Base-by-base conservation (phyloP, 2,329 filamentous ascomycete genomes). In the Lachnum nothofagi region DNA sequence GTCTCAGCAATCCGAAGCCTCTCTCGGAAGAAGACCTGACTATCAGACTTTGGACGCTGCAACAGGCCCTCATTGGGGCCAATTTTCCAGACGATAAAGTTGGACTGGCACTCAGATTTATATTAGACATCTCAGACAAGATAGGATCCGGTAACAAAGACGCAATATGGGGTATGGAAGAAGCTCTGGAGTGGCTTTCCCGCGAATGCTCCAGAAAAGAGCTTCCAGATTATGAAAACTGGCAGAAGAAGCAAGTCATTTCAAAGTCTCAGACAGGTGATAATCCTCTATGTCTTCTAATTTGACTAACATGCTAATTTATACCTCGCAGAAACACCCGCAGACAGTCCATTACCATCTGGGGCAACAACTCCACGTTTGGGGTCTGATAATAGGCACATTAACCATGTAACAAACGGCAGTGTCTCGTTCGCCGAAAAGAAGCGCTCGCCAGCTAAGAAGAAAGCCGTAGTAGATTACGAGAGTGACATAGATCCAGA, bases 171-270 rank as follows among this genome's bases (percentile, higher is more conserved):
- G 90, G 91, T 8, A 71, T 97, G 29, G 85, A 94, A 53, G 91
- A 95, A 68, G 83, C 87, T 22, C 67, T 98, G 17, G 88, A 96
- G 60, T 95, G 90, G 88, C 76, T 97, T 46, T 88, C 89, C n/a
- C 73, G 88, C 56, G 80, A 93, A 63, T 88, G 85, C 59, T 70
- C 76, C 12, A 70, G 75, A 54, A 78, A 82, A 1, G 84, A 91
- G 59, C 73, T 91, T 29, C 86, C 86, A 5, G 76, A 81, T 40
- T 94, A 93, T 65, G 82, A 86, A 17, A 75, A 73, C 48, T 70
- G 65, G 44, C 56, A 62, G 37, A 53, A 61, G 22, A 64, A 60
- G 48, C 42, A 39, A 22, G 44, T 35, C 9, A 31, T 60, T 17
- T 44, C 57, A 19, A 66, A 63, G 40, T 60, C 60, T 43, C 61